Evolutionary conservation across 768 basidiomycete genomes (phyloP).

Genomic region (Coprinellus micaceus): DNA sequence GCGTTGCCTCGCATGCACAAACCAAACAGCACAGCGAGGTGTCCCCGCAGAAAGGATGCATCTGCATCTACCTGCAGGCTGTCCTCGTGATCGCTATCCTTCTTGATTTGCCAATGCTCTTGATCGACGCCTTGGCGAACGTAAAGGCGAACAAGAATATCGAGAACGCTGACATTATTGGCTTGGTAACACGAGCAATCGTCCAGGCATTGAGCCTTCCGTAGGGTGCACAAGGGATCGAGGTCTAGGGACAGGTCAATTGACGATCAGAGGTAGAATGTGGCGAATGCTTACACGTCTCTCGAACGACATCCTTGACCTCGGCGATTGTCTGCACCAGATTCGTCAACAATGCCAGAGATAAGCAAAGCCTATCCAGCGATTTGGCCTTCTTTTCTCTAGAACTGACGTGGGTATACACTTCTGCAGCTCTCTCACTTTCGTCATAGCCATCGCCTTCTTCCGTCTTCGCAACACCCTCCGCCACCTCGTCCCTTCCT

Average conservation of each 20-base stretch:
- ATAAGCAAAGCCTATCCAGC: slow-evolving; percentile 72
- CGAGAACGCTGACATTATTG: slow-evolving; percentile 36
- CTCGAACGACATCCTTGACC: slow-evolving; percentile 44
- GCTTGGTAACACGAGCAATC: slow-evolving; percentile 50
- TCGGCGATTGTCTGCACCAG: slow-evolving; percentile 57
- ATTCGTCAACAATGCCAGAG: slow-evolving; percentile 73
- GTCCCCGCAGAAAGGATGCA: slow-evolving; percentile 60
- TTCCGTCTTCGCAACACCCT: slow-evolving; percentile 9
- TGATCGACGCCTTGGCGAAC: slow-evolving; percentile 33
- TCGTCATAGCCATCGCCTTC: slow-evolving; percentile 12
- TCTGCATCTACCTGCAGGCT: slow-evolving; percentile 29
- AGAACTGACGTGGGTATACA: neutral
- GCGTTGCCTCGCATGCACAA: slow-evolving; percentile 41
- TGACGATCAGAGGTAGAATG: neutral
- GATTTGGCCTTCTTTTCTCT: slow-evolving; percentile 28
- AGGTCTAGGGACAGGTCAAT: slow-evolving; percentile 36
- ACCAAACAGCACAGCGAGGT: slow-evolving; percentile 72
- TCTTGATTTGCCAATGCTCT: neutral
- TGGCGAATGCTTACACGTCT: slow-evolving; percentile 41
- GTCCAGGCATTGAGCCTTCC: slow-evolving; percentile 44
- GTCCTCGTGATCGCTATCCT: neutral
- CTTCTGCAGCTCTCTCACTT: slow-evolving; percentile 10
- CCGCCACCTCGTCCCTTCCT: slow-evolving; percentile 14
- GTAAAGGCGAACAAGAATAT: slow-evolving; percentile 51
- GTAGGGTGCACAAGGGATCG: slow-evolving; percentile 47